Base-by-base conservation (phyloP, 768 basidiomycete genomes). In the Asterophora lycoperdoides region DNA sequence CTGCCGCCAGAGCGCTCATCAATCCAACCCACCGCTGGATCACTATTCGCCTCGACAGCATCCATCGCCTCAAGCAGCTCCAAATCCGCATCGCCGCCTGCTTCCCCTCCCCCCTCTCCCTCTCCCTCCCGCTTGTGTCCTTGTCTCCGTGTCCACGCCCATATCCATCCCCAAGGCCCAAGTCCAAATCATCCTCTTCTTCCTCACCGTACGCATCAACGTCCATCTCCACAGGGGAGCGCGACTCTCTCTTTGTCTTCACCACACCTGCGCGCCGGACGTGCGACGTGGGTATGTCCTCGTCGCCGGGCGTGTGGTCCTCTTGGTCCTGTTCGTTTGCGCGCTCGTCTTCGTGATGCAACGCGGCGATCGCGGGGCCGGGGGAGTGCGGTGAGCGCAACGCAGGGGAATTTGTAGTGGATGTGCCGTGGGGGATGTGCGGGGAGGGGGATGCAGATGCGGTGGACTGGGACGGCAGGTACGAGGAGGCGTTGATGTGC, bases 21-120 rank as follows among this genome's bases (percentile, higher is more conserved):
- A 23, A 23, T 23, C 23, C 23, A 23, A 23, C 23, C 23, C 23
- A 23, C 6, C 23, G n/a, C n/a, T n/a, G 23, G 60, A 40, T 61
- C 62, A 42, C 66, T 69, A 41, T 74, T 65, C 15, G 70, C 72
- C 57, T 76, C 77, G 5, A 76, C 70, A 5, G 76, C 77, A 50
- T 74, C 74, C 0, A 75, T 78, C 30, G 77, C 77, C 52, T 76
- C 77, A n/a, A 78, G 59, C 19, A 79, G 59, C 19, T 78, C 77
- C 39, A 66, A 67, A 10, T 78, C 76, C 0, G 74, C 68, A 46
- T 74, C 62, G 0, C 19, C 55, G 17, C 66, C 64, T 5, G 20
- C 56, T 26, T 58, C 59, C 8, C 23, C 48, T 6, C 58, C 61
- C 11, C 29, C 34, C 4, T 19, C 20, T 20, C 32, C 43, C 33